phyloP scores from a whole-genome alignment of 257 asterid species.

The Nicotiana attenuata region DNA sequence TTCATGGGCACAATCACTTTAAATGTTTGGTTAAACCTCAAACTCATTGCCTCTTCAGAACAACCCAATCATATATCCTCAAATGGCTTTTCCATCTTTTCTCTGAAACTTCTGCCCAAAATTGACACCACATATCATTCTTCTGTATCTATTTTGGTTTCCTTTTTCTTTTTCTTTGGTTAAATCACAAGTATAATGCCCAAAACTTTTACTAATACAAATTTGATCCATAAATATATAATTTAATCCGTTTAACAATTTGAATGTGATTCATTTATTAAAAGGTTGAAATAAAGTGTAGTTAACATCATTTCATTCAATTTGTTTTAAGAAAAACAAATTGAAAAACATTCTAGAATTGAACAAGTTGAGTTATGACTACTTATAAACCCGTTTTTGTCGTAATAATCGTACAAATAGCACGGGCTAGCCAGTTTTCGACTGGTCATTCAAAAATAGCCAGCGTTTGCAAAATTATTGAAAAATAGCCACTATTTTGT shows the following conservation, averaged over 20 bases:
- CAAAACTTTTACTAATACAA: neutral
- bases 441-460: too few relatives aligned
- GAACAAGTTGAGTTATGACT: neutral
- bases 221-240: neutral
- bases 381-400: neutral
- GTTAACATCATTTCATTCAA: neutral
- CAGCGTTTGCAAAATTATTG: too few relatives aligned
- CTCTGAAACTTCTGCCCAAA: neutral
- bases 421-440: too few relatives aligned
- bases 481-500: too few relatives aligned
- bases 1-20: neutral
- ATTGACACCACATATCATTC: neutral
- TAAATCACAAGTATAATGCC: neutral
- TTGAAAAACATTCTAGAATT: neutral
- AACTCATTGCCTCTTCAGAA: neutral
- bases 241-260: too few relatives aligned
- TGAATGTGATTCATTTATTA: neutral
- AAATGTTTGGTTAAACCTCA: neutral
- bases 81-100: slow-evolving; percentile 1
- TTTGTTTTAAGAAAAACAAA: neutral
- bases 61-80: neutral
- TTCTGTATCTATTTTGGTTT: neutral
- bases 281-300: neutral
- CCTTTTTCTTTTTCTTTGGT: neutral
- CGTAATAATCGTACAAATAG: too few relatives aligned